These are phyloP conservation scores for Hibiscus trionum DNA, from an alignment of 345 rosid species.

Conservation along the genomic window DNA sequence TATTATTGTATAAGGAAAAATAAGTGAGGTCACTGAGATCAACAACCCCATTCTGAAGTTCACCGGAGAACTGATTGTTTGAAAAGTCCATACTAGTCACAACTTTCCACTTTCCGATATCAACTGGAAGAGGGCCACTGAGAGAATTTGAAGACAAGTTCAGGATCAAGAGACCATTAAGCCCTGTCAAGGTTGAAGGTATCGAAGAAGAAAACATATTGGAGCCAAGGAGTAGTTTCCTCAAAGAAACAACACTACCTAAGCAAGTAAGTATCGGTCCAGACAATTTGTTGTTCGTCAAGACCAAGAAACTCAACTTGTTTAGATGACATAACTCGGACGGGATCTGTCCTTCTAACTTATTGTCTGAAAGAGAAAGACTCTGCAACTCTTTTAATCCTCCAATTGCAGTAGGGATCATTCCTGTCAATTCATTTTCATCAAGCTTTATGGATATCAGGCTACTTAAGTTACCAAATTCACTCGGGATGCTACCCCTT, in stretches of 20 bases:
- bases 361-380: neutral
- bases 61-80: neutral
- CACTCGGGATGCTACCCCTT: neutral
- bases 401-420: slow-evolving; percentile 8
- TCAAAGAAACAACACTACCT: neutral
- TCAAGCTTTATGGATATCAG: neutral
- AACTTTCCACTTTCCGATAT: neutral
- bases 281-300: neutral
- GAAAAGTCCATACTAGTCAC: neutral
- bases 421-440: slow-evolving; percentile 1
- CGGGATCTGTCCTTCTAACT: neutral
- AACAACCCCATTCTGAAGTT: neutral
- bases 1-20: neutral
- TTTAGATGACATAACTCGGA: neutral
- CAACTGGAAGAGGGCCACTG: neutral
- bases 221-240: neutral
- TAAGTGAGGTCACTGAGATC: neutral
- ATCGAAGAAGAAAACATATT: neutral
- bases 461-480: neutral
- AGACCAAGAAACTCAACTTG: neutral
- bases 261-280: neutral
- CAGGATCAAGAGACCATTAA: neutral
- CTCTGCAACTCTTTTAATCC: slow-evolving; percentile 3
- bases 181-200: neutral
- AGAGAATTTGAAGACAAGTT: neutral